Conservation (phyloP, 1,284 basidiomycete genomes). For the Melampsora larici-populina region DNA sequence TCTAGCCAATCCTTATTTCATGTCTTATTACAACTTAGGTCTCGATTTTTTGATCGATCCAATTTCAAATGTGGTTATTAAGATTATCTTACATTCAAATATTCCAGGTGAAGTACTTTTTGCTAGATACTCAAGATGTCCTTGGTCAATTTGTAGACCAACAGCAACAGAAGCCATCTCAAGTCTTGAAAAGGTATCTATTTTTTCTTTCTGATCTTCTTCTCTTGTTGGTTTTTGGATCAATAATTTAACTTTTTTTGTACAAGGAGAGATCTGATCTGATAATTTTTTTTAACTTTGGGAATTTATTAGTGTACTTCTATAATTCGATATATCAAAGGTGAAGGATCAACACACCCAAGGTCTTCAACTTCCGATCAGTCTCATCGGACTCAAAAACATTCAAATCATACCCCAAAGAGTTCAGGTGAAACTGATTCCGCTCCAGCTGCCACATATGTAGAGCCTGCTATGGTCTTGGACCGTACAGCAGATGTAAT, state of each 20-base stretch:
- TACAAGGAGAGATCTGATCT: too few species aligned
- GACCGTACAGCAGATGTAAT: constrained; percentile 47
- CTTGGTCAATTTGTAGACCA: constrained; percentile 43
- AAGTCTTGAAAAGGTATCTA: constrained; percentile 20
- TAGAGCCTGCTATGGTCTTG: constrained; percentile 48
- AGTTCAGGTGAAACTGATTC: not conserved
- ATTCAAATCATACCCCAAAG: not conserved
- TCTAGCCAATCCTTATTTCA: constrained; percentile 49
- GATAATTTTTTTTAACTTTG: too few species aligned
- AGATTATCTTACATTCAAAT: constrained; percentile 50
- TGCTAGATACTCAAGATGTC: constrained; percentile 47
- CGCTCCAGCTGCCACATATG: not conserved
- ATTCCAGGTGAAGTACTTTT: constrained; percentile 51
- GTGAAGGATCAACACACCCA: not conserved
- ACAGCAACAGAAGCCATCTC: not conserved
- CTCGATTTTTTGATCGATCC: constrained; percentile 49
- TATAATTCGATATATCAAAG: not conserved
- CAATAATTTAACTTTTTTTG: too few species aligned
- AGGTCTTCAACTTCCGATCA: constrained; percentile 1
- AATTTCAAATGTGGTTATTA: constrained; percentile 45
- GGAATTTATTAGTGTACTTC: not conserved
- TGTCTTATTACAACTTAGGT: constrained; percentile 50
- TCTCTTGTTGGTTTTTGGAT: not conserved
- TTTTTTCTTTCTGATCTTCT: too few species aligned
- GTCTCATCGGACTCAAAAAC: not conserved